Evolutionary conservation across 441 rosid genomes (phyloP), one percentile per base, ranked within the genome.

Genomic region (Gossypium schwendimanii): DNA sequence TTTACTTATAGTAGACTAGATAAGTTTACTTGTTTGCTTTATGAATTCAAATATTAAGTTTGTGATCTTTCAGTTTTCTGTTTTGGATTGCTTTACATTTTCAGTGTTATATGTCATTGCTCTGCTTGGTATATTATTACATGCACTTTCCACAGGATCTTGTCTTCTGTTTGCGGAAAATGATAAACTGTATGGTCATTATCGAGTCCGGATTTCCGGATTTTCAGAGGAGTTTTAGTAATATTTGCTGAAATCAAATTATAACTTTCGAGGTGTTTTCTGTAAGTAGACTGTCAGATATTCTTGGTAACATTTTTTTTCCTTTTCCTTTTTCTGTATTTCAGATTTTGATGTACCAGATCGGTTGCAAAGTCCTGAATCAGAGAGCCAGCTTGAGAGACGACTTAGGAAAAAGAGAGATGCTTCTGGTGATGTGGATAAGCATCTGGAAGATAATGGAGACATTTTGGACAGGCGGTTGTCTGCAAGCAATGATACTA

Each of bases 331-430:
- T 6, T 36, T 73, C 57, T 59, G n/a, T 80, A 24, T 72, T 81
- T 73, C 83, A 96, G 98, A 92, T 18, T 77, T 81, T 6, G 85
- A 76, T 81, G 75, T 80, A 26, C 82, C 78, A 65, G 88, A 85
- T 73, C 77, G 17, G 4, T 77, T 85, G 78, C 85, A 52, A 73
- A 85, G 83, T 73, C 80, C 86, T 45, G 94, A 87, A 61, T 49
- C 82, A 0, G 94, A 91, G 53, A 90, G 73, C 79, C 82, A 77
- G 67, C 67, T 76, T 67, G 97, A 90, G 74, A 87, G 86, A 67
- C 88, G 88, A 52, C 79, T 69, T 70, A 84, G 91, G 87, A 93
- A 84, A 77, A 91, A 79, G 87, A 83, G 81, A 74, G 96, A 86
- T 82, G 86, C 81, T 78, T 84, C 86, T 79, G 86, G 84, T 74